A percentile compares a stretch with the other conserved stretches of the same genome.
Conservation (phyloP, 202 grass and related monocot genomes). For the Schoenoplectus triqueter region DNA sequence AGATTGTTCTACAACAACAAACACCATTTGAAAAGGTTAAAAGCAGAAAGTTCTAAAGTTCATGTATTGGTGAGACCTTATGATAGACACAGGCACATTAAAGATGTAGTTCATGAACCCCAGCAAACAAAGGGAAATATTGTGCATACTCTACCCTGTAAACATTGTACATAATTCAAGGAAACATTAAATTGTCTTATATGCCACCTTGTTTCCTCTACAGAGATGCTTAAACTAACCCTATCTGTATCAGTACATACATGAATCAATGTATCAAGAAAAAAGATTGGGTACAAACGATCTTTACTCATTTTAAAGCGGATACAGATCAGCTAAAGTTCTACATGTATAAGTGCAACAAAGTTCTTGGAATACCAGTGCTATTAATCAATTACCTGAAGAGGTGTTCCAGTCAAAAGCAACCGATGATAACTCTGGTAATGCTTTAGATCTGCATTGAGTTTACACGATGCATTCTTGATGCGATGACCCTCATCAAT, state of each 20-base stretch:
- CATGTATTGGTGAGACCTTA: slow-evolving; percentile 29
- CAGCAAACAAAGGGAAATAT: neutral
- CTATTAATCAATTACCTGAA: slow-evolving; percentile 62
- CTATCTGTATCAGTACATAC: slow-evolving; percentile 6
- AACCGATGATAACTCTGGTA: slow-evolving; percentile 94
- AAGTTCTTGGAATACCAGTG: neutral
- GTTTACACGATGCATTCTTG: slow-evolving; percentile 99
- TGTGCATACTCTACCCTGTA: neutral
- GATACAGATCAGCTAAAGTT: slow-evolving; percentile 28
- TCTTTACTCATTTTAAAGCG: slow-evolving; percentile 2
- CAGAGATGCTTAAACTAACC: slow-evolving; percentile 7
- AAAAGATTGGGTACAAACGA: slow-evolving; percentile 13
- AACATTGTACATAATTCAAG: neutral
- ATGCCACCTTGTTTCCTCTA: neutral
- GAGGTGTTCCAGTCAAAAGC: slow-evolving; percentile 91
- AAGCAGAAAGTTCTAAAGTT: neutral
- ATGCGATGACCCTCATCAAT: slow-evolving; percentile 99
- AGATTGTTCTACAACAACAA: slow-evolving; percentile 88
- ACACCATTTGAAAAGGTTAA: slow-evolving; percentile 34
- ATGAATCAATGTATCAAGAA: neutral
- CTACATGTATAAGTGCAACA: slow-evolving; percentile 21
- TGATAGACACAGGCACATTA: neutral
- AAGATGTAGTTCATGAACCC: slow-evolving; percentile 6
- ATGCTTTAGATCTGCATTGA: slow-evolving; percentile 96
- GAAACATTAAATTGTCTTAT: neutral